Conservation (phyloP, 2,329 filamentous ascomycete genomes). For the Amauroascus verrucosus region DNA sequence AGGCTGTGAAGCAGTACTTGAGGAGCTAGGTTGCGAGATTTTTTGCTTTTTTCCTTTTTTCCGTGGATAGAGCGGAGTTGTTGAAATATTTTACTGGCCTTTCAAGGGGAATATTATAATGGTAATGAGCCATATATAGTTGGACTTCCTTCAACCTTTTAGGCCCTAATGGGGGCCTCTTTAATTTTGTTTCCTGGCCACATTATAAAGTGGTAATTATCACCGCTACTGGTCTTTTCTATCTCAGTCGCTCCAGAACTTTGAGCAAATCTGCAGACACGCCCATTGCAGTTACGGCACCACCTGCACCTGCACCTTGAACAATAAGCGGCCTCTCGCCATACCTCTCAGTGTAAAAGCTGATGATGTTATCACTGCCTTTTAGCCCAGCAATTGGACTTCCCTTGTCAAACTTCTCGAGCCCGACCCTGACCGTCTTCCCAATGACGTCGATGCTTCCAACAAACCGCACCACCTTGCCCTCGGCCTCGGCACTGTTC, state of each 20-base stretch:
- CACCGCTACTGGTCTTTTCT: no score
- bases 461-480: slow-evolving; percentile 89
- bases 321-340: slow-evolving; percentile 84
- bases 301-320: slow-evolving; percentile 87
- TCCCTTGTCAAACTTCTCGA: slow-evolving; percentile 78
- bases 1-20: slow-evolving; percentile 45
- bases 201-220: no score
- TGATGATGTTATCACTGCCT: slow-evolving; percentile 98
- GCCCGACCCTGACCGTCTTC: slow-evolving; percentile 77
- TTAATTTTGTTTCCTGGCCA: no score
- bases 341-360: slow-evolving; percentile 94
- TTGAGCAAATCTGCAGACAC: slow-evolving; percentile 90
- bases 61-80: no score
- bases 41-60: neutral
- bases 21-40: slow-evolving; percentile 19
- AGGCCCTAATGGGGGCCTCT: neutral
- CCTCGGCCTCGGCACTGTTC: slow-evolving; percentile 69
- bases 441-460: slow-evolving; percentile 80
- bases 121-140: no score
- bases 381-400: slow-evolving; percentile 90
- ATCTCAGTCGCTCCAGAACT: slow-evolving; percentile 62
- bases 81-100: no score
- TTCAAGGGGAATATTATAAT: neutral
- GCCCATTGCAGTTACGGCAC: slow-evolving; percentile 95
- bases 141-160: no score